A percentile compares a stretch with the other conserved stretches of the same genome.
Evolutionary conservation across 73 alveolate species (phyloP).

Genomic region (Paramecium sonneborni): DNA sequence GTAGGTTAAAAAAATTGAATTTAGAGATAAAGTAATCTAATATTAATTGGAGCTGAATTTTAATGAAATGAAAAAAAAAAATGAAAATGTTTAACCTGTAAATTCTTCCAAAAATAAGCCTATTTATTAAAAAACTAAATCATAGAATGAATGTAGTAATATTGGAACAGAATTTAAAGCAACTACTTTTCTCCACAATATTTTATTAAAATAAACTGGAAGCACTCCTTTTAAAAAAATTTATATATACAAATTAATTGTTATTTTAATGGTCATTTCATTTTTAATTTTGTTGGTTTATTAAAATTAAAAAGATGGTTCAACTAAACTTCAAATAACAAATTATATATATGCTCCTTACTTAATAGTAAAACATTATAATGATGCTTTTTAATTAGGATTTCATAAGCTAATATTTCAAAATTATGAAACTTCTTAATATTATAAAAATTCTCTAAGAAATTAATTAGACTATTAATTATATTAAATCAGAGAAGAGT

Average conservation of each 20-base stretch:
- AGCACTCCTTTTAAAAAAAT: background rate
- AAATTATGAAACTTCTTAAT: background rate
- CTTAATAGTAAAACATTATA: background rate
- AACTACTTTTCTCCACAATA: background rate
- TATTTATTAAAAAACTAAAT: background rate
- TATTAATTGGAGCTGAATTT: background rate
- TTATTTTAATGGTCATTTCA: background rate
- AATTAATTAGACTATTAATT: background rate
- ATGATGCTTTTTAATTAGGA: background rate
- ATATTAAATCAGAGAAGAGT: background rate
- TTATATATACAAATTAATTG: background rate
- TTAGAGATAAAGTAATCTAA: background rate
- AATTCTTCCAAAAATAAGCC: background rate
- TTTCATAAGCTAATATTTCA: background rate
- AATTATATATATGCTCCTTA: background rate
- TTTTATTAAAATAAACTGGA: background rate
- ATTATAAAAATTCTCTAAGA: background rate
- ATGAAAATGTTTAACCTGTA: background rate
- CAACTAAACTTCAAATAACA: background rate
- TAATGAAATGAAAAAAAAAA: background rate
- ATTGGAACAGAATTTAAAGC: background rate
- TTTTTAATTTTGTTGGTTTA: background rate
- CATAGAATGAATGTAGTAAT: background rate
- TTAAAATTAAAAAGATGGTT: background rate
- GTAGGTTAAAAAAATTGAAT: background rate